Base-by-base conservation (phyloP, 2,329 filamentous ascomycete species). In the Zymoseptoria pseudotritici region DNA sequence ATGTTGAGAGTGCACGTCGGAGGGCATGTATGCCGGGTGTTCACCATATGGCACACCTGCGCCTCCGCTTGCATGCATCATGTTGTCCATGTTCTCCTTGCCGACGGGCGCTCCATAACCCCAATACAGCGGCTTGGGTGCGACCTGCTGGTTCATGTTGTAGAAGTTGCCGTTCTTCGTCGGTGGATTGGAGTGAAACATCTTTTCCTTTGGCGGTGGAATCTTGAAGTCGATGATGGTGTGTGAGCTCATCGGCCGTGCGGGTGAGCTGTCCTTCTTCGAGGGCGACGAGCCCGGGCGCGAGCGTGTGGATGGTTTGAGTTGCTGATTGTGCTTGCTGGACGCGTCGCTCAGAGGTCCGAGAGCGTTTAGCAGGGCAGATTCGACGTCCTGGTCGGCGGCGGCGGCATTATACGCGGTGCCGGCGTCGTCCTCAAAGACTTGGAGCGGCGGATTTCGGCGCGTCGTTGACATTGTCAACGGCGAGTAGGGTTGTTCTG, bases 171-270 rank as follows among this genome's bases (percentile, higher is more conserved):
- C 61, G 58, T 84, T 88, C 80, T 91, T 91, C 69, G 83, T 78
- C 58, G 87, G 82, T 26, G 86, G 88, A 73, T 90, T 88, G 42
- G 87, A 88, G 42, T 76, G 75, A 67, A 82, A 81, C 20, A 73
- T 72, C n/a, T 80, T 77, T 63, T 78, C 77, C 57, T 77, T 74
- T 1, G 88, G 88, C 31, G 87, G 87, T 54, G 85, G 83, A 77
- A 91, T 86, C 50, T 82, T 78, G 61, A 89, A 79, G 67, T 85
- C 82, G 71, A 88, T 86, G 64, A 94, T 78, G 69, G 83, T 84
- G 70, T 80, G 85, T 73, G 80, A 80, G 68, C 79, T 81, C 66
- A 86, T 82, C 64, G 82, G 83, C 67, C 81, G 82, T 63, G 80
- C 80, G 49, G 81, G 86, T 53, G 86, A 85, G 63, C 83, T 82